Evolutionary conservation across 495 filamentous ascomycete species (phyloP).

Genomic region (Aspergillus panamensis): DNA sequence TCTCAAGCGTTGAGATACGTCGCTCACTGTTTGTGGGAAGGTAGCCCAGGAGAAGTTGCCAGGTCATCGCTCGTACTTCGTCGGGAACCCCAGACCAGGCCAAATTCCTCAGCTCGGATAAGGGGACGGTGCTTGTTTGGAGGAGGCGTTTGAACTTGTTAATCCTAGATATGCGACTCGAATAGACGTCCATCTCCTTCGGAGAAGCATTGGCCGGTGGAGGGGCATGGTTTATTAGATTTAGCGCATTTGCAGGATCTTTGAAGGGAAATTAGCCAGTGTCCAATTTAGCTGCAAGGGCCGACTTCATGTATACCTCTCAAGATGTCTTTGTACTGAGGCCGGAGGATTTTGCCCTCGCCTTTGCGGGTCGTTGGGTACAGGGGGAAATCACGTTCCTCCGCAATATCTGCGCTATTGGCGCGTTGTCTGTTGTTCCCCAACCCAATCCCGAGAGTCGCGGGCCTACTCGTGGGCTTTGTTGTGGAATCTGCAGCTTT

Average conservation of each 20-base stretch:
- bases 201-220: conserved; percentile 68
- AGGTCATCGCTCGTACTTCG: conserved; percentile 95
- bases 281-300: conserved; percentile 10
- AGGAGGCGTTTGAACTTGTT: conserved; percentile 98
- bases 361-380: conserved; percentile 84
- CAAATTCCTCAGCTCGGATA: conserved; percentile 75
- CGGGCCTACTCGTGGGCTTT: conserved; percentile 22
- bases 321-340: conserved; percentile 95
- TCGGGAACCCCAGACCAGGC: conserved; percentile 93
- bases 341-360: conserved; percentile 91
- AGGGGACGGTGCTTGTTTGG: conserved; percentile 82
- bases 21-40: conserved; percentile 91
- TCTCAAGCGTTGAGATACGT: conserved; percentile 82
- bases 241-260: conserved; percentile 94
- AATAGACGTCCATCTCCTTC: conserved; percentile 84
- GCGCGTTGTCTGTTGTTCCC: conserved; percentile 47
- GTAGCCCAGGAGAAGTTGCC: conserved; percentile 94
- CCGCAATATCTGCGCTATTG: conserved; percentile 86
- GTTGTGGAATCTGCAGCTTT: conserved; percentile 47
- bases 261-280: conserved; percentile 2
- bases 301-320: conserved; percentile 50
- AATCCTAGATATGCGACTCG: conserved; percentile 84
- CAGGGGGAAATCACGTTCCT: conserved; percentile 78
- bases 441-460: conserved; percentile 35
- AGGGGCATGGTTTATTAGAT: conserved; percentile 85